phyloP scores from a whole-genome alignment of 2,329 filamentous ascomycete species.

The Endothia cerciana region DNA sequence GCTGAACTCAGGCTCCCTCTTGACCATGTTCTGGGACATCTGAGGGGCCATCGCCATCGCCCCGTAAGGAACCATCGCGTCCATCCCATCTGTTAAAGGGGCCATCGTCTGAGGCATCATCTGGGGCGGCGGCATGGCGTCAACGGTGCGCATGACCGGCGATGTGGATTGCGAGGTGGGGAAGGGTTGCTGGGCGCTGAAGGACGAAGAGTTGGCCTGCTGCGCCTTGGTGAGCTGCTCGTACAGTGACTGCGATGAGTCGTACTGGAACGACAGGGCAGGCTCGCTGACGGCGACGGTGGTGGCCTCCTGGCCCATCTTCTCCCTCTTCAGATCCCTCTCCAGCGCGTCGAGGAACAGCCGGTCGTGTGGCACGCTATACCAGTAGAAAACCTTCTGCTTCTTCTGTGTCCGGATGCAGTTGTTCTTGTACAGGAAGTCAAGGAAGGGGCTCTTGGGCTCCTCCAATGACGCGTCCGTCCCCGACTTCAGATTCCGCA shows the following conservation, averaged over 20 bases:
- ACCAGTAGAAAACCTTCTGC: constrained; percentile 99
- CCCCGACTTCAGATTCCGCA: constrained; percentile 96
- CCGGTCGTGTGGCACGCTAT: constrained; percentile 96
- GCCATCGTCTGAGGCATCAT: constrained; percentile 59
- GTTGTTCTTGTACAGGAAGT: constrained; percentile 99
- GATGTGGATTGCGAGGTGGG: constrained; percentile 81
- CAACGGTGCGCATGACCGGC: constrained; percentile 86
- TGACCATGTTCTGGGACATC: constrained; percentile 75
- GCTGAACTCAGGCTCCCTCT: constrained; percentile 84
- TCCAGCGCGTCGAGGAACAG: constrained; percentile 97
- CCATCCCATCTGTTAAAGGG: constrained; percentile 66
- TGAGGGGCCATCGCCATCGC: constrained; percentile 71
- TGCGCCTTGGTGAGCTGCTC: constrained; percentile 99
- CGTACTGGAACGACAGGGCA: constrained; percentile 96
- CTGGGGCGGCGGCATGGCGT: constrained; percentile 82
- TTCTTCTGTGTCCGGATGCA: constrained; percentile 99
- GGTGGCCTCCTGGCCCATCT: constrained; percentile 98
- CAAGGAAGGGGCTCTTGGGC: constrained; percentile 96
- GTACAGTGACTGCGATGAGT: constrained; percentile 97
- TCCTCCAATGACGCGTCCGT: constrained; percentile 98
- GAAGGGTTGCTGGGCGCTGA: constrained; percentile 78
- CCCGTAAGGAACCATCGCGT: constrained; percentile 72
- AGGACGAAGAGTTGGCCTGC: constrained; percentile 97
- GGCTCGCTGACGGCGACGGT: constrained; percentile 97
- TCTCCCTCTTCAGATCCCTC: constrained; percentile 96